These are phyloP conservation scores for Entomophthora muscae DNA, from an alignment of 371 early-diverging fungal genomes.

Conservation along the genomic window DNA sequence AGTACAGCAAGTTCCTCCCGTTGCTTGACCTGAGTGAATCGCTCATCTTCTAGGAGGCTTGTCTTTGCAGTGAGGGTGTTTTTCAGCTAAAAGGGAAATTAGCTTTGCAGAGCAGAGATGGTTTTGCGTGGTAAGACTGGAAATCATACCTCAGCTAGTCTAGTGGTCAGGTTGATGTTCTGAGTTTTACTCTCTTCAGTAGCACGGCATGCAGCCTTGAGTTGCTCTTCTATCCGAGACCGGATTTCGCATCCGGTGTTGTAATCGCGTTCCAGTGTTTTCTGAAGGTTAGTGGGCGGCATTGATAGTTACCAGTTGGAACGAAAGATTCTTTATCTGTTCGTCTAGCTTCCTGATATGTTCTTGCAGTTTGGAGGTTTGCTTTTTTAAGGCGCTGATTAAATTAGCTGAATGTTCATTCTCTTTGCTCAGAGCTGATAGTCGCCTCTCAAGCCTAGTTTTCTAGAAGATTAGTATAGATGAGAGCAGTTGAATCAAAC, in stretches of 20 bases:
- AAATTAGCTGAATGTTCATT: slow-evolving; percentile 5
- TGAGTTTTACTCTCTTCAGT: slow-evolving; percentile 20
- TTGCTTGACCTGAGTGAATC: not conserved
- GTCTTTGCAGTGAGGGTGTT: not conserved
- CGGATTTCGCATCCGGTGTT: slow-evolving; percentile 12
- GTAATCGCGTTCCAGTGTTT: slow-evolving; percentile 15
- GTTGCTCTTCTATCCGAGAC: slow-evolving; percentile 30
- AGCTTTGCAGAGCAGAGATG: no score
- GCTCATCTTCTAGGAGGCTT: not conserved
- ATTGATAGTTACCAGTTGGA: slow-evolving; percentile 13
- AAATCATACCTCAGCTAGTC: not conserved
- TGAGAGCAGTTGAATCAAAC: no score
- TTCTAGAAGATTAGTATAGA: no score
- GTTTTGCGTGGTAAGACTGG: no score
- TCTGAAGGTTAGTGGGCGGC: slow-evolving; percentile 26
- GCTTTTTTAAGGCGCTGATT: slow-evolving; percentile 3
- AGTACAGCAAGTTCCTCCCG: not conserved
- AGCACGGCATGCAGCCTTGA: slow-evolving; percentile 16
- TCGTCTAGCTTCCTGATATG: slow-evolving; percentile 10
- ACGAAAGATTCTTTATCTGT: slow-evolving; percentile 5
- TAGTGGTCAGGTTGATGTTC: slow-evolving; percentile 10
- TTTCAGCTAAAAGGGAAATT: not conserved
- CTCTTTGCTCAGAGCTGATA: not conserved
- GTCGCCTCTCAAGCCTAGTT: slow-evolving; percentile 1
- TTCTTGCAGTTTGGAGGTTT: slow-evolving; percentile 9